phyloP scores from a whole-genome alignment of 345 rosid species.

The Syzygium aromaticum region DNA sequence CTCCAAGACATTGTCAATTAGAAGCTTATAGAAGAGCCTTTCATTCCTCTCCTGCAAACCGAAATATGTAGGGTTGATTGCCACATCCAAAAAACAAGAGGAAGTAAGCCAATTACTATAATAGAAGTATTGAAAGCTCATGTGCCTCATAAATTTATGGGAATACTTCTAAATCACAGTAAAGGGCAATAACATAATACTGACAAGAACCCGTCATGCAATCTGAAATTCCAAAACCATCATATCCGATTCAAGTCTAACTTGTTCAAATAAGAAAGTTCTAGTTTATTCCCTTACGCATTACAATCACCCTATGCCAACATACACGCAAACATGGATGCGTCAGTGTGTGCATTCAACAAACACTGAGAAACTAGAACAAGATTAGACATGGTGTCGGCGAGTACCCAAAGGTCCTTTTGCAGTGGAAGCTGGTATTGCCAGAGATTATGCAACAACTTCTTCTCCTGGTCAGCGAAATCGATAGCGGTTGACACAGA shows the following conservation, averaged over 20 bases:
- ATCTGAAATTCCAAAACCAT: background rate
- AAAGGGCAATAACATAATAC: background rate
- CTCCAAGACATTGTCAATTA: conserved; percentile 79
- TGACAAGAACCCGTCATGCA: background rate
- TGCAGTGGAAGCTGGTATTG: conserved; percentile 71
- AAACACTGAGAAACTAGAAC: background rate
- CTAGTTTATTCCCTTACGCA: background rate
- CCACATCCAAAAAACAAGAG: background rate
- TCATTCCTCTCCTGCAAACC: conserved; percentile 73
- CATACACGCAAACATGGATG: background rate
- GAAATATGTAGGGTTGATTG: background rate
- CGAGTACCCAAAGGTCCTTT: conserved; percentile 68
- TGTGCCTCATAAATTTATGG: background rate
- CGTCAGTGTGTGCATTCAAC: background rate
- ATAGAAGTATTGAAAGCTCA: background rate
- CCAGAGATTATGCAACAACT: conserved; percentile 49
- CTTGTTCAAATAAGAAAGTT: background rate
- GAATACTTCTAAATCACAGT: background rate
- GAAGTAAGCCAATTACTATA: background rate
- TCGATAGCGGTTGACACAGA: background rate
- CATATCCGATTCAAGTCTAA: background rate
- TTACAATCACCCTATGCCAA: background rate
- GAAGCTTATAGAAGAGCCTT: conserved; percentile 78
- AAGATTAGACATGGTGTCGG: background rate
- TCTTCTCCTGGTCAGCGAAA: conserved; percentile 47